Evolutionary conservation across 2,329 filamentous ascomycete species (phyloP).

Genomic region (Sporothrix euskadiensis): DNA sequence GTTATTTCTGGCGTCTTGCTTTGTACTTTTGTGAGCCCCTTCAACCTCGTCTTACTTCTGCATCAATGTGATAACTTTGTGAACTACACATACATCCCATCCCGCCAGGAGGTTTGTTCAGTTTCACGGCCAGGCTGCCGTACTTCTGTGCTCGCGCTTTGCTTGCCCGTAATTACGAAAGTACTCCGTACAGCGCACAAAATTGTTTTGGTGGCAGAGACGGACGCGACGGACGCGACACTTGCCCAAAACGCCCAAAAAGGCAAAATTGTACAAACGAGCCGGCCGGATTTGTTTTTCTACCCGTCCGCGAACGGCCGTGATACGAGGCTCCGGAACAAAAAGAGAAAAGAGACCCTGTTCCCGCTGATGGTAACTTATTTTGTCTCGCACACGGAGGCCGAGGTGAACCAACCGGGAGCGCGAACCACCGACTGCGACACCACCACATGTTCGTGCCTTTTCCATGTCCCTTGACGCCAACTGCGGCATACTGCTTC

Average conservation of each 20-base stretch:
- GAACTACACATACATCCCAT: background rate
- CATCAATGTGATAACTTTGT: background rate
- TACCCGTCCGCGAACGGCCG: background rate
- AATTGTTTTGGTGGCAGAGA: background rate
- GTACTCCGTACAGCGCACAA: background rate
- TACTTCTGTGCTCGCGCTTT: background rate
- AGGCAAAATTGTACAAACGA: background rate
- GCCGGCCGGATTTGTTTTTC: background rate
- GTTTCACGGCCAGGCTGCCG: background rate
- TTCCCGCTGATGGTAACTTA: background rate
- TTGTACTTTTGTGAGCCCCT: background rate
- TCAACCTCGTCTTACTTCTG: background rate
- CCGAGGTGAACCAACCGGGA: background rate
- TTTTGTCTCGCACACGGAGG: background rate
- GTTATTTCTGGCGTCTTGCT: background rate
- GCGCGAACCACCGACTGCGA: background rate
- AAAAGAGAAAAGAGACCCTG: too few species aligned
- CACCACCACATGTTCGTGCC: background rate
- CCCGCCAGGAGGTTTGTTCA: background rate
- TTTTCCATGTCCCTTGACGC: background rate
- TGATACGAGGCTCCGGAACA: background rate
- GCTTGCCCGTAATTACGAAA: background rate
- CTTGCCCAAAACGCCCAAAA: background rate
- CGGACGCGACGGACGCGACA: background rate
- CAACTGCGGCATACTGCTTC: slow-evolving; percentile 2